Evolutionary conservation across 768 basidiomycete genomes (phyloP).

Genomic region (Omphalotus guepiniiformis): DNA sequence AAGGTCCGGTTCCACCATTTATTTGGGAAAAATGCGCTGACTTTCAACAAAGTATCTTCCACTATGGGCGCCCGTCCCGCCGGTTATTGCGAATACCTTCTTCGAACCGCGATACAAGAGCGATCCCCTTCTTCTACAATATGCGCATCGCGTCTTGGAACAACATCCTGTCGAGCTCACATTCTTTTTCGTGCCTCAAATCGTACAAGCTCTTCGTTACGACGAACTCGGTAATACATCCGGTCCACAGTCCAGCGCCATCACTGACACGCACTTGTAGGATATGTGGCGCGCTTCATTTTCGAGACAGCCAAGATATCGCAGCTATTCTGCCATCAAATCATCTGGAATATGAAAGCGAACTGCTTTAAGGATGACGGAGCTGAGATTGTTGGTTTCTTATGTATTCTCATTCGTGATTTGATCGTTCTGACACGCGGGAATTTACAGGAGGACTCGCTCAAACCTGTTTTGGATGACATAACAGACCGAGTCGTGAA

Average conservation of each 20-base stretch:
- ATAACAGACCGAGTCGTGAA: conserved; percentile 79
- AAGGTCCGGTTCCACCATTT: conserved; percentile 46
- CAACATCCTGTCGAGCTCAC: conserved; percentile 93
- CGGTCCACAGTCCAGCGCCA: background rate
- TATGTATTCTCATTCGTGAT: background rate
- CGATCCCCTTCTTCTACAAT: conserved; percentile 87
- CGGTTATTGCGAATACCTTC: conserved; percentile 73
- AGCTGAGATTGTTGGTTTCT: conserved; percentile 76
- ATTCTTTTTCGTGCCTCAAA: conserved; percentile 99
- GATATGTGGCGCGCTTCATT: conserved; percentile 92
- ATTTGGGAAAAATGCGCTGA: background rate
- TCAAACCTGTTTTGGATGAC: conserved; percentile 92
- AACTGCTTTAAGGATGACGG: conserved; percentile 93
- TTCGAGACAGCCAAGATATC: conserved; percentile 97
- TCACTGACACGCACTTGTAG: conserved; percentile 32
- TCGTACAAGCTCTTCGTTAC: conserved; percentile 91
- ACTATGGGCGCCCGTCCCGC: conserved; percentile 86
- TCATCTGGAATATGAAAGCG: conserved; percentile 99
- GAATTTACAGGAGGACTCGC: conserved; percentile 72
- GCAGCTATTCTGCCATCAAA: conserved; percentile 97
- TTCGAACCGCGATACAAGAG: conserved; percentile 83
- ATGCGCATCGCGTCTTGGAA: conserved; percentile 91
- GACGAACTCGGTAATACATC: conserved; percentile 71
- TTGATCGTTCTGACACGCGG: conserved; percentile 5
- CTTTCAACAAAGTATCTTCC: conserved; percentile 61